Conservation (phyloP, 116 monocot species). For the Iris pallida region DNA sequence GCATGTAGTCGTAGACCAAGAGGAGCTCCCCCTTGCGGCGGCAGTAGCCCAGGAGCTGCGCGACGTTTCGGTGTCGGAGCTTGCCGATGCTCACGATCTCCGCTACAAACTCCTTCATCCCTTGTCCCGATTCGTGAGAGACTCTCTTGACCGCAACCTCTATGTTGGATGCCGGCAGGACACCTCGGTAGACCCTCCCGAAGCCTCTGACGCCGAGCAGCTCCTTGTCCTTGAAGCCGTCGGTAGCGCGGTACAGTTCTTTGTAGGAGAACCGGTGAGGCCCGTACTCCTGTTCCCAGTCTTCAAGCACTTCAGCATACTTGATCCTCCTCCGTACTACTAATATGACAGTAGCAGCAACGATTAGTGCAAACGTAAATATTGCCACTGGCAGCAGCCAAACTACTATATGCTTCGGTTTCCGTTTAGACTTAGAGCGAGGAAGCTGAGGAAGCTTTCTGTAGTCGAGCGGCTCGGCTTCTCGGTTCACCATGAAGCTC, state of each 20-base stretch:
- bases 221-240: slow-evolving; percentile 1
- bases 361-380: neutral
- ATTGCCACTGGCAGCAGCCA: neutral
- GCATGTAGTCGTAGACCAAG: slow-evolving; percentile 27
- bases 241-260: slow-evolving; percentile 1
- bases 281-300: slow-evolving; percentile 3
- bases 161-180: neutral
- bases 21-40: neutral
- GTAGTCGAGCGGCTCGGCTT: slow-evolving; percentile 25
- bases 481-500: slow-evolving; percentile 37
- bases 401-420: neutral
- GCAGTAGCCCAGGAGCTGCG: slow-evolving; percentile 3
- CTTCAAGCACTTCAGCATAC: neutral
- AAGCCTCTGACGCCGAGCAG: slow-evolving; percentile 4
- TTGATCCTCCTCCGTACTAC: neutral
- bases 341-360: neutral
- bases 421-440: too few species aligned
- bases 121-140: slow-evolving; percentile 9
- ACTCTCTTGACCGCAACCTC: slow-evolving; percentile 8
- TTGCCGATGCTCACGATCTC: slow-evolving; percentile 9
- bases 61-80: slow-evolving; percentile 8
- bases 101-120: slow-evolving; percentile 7
- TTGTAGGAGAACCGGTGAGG: slow-evolving; percentile 1
- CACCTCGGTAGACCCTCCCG: slow-evolving; percentile 5
- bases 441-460: slow-evolving; percentile 27